Percentiles rank a stretch among this genome's conserved stretches.
phyloP scores from a whole-genome alignment of 495 filamentous ascomycete genomes.

The Oidiodendron maius region DNA sequence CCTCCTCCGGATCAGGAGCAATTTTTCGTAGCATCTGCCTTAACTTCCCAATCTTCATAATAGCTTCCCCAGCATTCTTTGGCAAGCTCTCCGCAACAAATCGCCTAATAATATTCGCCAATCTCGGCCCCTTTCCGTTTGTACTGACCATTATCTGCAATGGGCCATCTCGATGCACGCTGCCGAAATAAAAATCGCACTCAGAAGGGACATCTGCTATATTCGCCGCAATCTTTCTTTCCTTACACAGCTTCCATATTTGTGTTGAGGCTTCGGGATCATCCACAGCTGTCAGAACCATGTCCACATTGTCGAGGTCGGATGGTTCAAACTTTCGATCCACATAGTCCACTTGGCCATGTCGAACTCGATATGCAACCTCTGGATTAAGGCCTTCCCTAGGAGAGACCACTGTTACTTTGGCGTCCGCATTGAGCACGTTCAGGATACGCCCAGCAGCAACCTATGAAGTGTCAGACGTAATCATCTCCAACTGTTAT shows the following conservation, averaged over 20 bases:
- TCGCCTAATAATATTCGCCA: slow-evolving; percentile 80
- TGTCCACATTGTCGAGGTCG: slow-evolving; percentile 71
- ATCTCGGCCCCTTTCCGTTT: slow-evolving; percentile 90
- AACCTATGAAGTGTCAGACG: slow-evolving; percentile 51
- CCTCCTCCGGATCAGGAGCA: slow-evolving; percentile 66
- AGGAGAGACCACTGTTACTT: slow-evolving; percentile 79
- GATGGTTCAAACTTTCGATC: slow-evolving; percentile 75
- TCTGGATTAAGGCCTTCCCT: slow-evolving; percentile 77
- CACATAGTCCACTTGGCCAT: slow-evolving; percentile 67
- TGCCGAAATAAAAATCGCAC: slow-evolving; percentile 98
- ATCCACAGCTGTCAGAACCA: slow-evolving; percentile 91
- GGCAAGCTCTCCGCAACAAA: slow-evolving; percentile 77
- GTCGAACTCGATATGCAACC: slow-evolving; percentile 71
- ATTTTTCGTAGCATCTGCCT: slow-evolving; percentile 72
- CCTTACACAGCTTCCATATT: slow-evolving; percentile 90
- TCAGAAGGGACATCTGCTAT: slow-evolving; percentile 95
- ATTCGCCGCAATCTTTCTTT: slow-evolving; percentile 78
- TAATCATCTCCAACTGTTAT: too few relatives aligned
- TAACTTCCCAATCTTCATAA: slow-evolving; percentile 74
- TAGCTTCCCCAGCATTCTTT: slow-evolving; percentile 69
- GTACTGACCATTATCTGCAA: slow-evolving; percentile 98
- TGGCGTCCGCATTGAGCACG: slow-evolving; percentile 89
- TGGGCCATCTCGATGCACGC: slow-evolving; percentile 88
- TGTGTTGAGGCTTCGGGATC: slow-evolving; percentile 78
- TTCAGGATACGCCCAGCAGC: slow-evolving; percentile 90